These are phyloP conservation scores for Fraxinus excelsior DNA, from an alignment of 257 asterid genomes.

Conservation along the genomic window DNA sequence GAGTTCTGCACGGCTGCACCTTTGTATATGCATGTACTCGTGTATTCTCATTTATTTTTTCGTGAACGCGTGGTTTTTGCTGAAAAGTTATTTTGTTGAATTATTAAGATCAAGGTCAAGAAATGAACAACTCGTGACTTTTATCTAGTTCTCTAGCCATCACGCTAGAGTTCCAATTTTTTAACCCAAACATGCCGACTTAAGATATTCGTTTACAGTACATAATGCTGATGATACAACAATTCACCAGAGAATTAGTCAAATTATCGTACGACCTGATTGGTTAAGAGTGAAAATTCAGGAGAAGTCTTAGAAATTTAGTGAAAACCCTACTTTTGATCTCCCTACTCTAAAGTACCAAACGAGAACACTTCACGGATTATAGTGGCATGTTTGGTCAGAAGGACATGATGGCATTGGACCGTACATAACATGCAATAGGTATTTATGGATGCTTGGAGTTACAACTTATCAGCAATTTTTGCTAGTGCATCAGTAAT, in stretches of 20 bases:
- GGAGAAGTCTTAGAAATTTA: constrained; percentile 11
- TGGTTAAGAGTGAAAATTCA: constrained; percentile 6
- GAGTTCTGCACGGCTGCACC: constrained; percentile 1
- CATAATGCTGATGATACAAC: constrained; percentile 8
- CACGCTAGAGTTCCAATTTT: background rate
- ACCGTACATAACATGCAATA: background rate
- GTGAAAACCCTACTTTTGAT: background rate
- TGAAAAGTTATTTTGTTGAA: background rate
- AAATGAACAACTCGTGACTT: background rate
- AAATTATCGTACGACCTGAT: constrained; percentile 1
- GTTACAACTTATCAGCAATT: constrained; percentile 53
- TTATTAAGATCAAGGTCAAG: background rate
- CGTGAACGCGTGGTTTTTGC: constrained; percentile 1
- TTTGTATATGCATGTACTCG: background rate
- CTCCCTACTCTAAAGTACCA: constrained; percentile 8
- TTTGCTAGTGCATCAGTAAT: constrained; percentile 51
- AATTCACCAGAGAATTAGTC: constrained; percentile 1
- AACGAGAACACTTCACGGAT: constrained; percentile 1
- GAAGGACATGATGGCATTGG: background rate
- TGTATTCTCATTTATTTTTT: background rate
- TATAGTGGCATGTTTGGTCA: background rate
- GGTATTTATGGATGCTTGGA: background rate
- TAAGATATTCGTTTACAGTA: background rate
- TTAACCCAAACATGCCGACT: constrained; percentile 1
- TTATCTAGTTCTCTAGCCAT: background rate